Evolutionary conservation across 1,284 basidiomycete genomes (phyloP), one percentile per base, ranked within the genome.

Genomic region (Moesziomyces sp.): DNA sequence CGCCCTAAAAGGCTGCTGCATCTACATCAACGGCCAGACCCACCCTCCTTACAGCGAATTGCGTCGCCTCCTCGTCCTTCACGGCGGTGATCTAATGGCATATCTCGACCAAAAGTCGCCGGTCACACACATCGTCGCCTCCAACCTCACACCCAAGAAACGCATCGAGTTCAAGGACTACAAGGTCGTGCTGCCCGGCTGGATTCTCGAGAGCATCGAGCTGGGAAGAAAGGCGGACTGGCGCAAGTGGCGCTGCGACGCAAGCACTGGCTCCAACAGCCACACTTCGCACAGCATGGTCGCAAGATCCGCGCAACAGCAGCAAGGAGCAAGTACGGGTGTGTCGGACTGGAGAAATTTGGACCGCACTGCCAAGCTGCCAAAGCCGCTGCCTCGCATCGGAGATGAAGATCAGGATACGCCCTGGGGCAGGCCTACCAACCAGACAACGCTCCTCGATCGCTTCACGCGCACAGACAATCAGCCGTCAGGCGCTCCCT

Each of bases 61-160:
- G 1, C 88, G 93, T 4, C 87, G 90, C 70, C 86, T 97, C 57
- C 90, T 98, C 42, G 85, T 96, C 3, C 87, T 90, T 58, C 88
- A 96, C 76, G 96, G 94, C 8, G 95, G 94, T 3, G 86, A 88
- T 16, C 93, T 91, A 66, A 90, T 93, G 58, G 89, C 94, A 0
- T 95, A 94, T 82, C 87, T 96, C 23, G 91, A 92, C 83, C 89
- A 88, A 83, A 93, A 94, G 83, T 53, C 63, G 16, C 71, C 77
- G 11, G 67, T 69, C 43, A 94, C 93, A 0, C 93, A 95, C 82
- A 91, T 98, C 73, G 87, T 99, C 58, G 95, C 96, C 0, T 92
- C 91, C 60, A 91, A 92, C 23, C 88, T 99, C 35, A 97, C 96
- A 0, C 90, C 93, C 0, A 90, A 90, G 54, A 98, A 98, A 85